These are phyloP conservation scores for Earliella scabrosa DNA, from an alignment of 1,284 basidiomycete genomes.

Conservation along the genomic window DNA sequence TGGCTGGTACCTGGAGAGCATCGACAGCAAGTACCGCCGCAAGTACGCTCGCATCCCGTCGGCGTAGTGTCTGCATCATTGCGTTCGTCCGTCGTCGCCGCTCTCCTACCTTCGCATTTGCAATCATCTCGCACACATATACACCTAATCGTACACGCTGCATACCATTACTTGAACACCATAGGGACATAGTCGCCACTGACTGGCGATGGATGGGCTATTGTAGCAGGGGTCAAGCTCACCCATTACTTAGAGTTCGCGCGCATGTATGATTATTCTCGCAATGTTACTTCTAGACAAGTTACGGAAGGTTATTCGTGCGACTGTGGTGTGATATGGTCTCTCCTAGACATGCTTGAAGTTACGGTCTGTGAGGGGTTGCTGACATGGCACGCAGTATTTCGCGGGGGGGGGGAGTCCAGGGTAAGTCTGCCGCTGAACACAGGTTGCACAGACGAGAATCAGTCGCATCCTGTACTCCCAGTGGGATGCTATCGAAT, in stretches of 20 bases:
- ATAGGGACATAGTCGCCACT: not conserved
- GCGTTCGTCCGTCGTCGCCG: not conserved
- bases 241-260: not conserved
- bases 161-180: conserved; percentile 12
- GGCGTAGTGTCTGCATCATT: conserved; percentile 18
- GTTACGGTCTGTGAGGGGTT: no score
- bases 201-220: no score
- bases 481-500: no score
- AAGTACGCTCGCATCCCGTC: conserved; percentile 63
- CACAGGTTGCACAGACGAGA: no score
- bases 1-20: conserved; percentile 90
- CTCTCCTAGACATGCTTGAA: no score
- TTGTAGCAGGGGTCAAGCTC: no score
- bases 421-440: no score
- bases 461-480: no score
- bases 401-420: no score
- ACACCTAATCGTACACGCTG: conserved; percentile 10
- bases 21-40: conserved; percentile 93
- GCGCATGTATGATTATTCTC: not conserved
- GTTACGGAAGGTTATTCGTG: no score
- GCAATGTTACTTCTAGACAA: not conserved
- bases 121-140: conserved; percentile 1
- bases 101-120: not conserved
- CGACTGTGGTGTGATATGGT: no score
- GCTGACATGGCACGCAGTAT: no score